Evolutionary conservation across 495 filamentous ascomycete species (phyloP), one percentile per base, ranked within the genome.

Genomic region (Rhypophila decipiens): DNA sequence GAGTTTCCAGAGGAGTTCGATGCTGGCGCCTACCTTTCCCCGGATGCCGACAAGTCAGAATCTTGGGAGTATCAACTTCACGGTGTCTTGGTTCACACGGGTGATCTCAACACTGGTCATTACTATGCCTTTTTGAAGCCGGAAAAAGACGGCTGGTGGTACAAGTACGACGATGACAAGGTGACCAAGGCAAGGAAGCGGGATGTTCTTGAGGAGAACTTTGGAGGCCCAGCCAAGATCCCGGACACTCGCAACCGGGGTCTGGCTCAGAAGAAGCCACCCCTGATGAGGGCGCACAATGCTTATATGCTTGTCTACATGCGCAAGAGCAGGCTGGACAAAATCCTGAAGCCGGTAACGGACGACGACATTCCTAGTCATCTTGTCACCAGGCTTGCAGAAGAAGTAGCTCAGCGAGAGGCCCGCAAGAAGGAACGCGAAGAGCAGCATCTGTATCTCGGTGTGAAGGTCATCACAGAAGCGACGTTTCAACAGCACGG

Each of bases 261-360:
- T 10, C 49, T 59, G 1, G 51, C 58, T 5, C 65, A 67, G 21
- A 77, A 75, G 54, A 70, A 68, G 55, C 57, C 72, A 2, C 68
- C 71, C 0, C 47, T 73, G n/a, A 75, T 78, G 65, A 65, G 76
- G 21, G 73, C 76, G 24, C 78, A 75, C 67, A 83, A 75, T 56
- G 94, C 93, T 13, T 99, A 99, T 71, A 99, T 99, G 93, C 67
- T 99, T 69, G 94, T 99, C 12, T 99, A 99, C 61, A 84, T 97
- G 51, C 85, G 94, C 22, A 88, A 96, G 67, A 85, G 82, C 40
- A 77, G 84, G 37, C 65, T 88, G 29, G 88, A 95, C 58, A 75
- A 84, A 51, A 83, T 96, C 46, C 77, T 98, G 42, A 78, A 83
- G 39, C 77, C 84, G 0, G 83, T 93, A 34, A 75, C 78, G 11